A percentile compares a stretch with the other conserved stretches of the same genome.
phyloP scores from a whole-genome alignment of 192 early-diverging fungal species.

The Obelidium mucronatum region DNA sequence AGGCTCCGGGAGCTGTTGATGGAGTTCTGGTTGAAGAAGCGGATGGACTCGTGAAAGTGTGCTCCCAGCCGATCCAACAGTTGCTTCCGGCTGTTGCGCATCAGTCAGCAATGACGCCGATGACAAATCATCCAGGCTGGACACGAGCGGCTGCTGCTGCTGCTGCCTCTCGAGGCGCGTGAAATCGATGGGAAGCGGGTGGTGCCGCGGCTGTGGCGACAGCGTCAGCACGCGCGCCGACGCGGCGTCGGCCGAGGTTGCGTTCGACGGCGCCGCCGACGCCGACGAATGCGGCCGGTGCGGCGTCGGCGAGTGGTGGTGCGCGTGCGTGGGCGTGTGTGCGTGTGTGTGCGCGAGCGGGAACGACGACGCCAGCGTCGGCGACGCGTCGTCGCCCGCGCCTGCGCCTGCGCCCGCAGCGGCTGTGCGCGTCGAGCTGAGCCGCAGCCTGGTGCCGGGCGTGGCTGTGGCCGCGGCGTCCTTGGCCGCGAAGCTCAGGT shows the following conservation, averaged over 20 bases:
- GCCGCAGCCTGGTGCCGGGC: background rate
- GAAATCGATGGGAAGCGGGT: no score
- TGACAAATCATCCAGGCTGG: no score
- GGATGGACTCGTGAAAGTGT: background rate
- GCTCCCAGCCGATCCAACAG: background rate
- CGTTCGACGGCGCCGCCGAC: no score
- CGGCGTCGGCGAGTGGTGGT: background rate
- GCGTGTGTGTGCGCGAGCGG: background rate
- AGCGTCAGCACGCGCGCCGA: no score
- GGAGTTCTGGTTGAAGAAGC: background rate
- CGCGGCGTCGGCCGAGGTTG: no score
- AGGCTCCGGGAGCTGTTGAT: no score
- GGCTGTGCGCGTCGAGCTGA: background rate
- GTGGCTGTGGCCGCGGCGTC: background rate
- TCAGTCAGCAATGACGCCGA: no score
- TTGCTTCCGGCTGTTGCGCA: background rate
- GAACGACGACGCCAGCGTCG: no score
- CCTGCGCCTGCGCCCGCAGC: background rate
- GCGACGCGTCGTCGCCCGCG: no score
- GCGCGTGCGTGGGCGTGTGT: background rate
- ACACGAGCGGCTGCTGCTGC: background rate
- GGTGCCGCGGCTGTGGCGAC: no score
- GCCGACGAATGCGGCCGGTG: background rate
- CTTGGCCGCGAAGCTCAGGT: background rate
- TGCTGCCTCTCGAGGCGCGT: no score